Evolutionary conservation across 805 yeast species (phyloP).

Genomic region (Kodamaea nitidulidarum): DNA sequence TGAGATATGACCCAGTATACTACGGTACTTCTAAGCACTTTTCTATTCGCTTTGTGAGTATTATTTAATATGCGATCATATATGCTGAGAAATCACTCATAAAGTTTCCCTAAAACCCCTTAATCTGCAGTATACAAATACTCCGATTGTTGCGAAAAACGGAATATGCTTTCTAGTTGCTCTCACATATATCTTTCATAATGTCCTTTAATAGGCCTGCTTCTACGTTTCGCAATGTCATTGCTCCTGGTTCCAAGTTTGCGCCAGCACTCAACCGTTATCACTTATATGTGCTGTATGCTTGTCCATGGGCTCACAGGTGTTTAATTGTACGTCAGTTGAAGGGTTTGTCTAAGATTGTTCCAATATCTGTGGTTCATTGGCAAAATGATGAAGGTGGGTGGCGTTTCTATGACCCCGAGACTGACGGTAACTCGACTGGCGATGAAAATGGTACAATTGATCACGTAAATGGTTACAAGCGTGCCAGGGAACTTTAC

Average conservation of each 20-base stretch:
- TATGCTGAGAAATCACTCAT: too few species aligned
- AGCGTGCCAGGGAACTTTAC: conserved; percentile 67
- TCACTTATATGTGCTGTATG: conserved; percentile 80
- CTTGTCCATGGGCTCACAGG: conserved; percentile 97
- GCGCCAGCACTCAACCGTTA: conserved; percentile 77
- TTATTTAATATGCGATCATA: too few species aligned
- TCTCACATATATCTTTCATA: too few species aligned
- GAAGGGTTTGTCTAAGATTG: conserved; percentile 61
- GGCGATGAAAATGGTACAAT: conserved; percentile 44
- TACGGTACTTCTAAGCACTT: too few species aligned
- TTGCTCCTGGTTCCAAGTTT: conserved; percentile 55
- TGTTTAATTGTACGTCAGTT: conserved; percentile 67
- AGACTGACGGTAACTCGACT: conserved; percentile 43
- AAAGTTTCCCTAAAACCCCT: too few species aligned
- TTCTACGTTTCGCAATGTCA: conserved; percentile 59
- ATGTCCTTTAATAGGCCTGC: conserved; percentile 47
- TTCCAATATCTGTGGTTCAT: conserved; percentile 76
- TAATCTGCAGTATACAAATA: too few species aligned
- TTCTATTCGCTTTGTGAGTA: too few species aligned
- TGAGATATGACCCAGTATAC: too few species aligned
- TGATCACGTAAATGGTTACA: conserved; percentile 50
- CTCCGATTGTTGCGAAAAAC: too few species aligned
- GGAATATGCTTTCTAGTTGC: too few species aligned
- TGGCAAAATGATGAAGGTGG: conserved; percentile 87
- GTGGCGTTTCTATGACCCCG: conserved; percentile 71